phyloP scores from a whole-genome alignment of 306 rosid genomes.

The Prunus davidiana region DNA sequence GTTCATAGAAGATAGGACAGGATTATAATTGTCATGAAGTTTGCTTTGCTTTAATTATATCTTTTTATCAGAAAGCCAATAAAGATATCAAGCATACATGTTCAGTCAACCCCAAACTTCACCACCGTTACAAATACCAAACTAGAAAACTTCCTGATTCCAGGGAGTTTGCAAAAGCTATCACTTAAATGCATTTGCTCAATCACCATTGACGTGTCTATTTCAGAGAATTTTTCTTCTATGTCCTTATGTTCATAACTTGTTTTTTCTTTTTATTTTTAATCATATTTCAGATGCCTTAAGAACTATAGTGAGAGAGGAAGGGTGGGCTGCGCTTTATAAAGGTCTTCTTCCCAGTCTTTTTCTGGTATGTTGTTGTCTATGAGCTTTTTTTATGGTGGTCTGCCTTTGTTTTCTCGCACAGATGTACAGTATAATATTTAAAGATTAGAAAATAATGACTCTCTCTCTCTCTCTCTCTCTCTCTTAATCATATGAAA shows the following conservation, averaged over 20 bases:
- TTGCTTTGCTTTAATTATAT: neutral
- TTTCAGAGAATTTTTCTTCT: neutral
- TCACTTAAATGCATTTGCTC: neutral
- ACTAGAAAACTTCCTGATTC: neutral
- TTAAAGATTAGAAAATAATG: neutral
- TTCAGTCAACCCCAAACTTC: no score
- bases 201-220: neutral
- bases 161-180: neutral
- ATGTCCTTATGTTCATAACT: neutral
- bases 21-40: neutral
- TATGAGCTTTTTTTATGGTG: constrained; percentile 5
- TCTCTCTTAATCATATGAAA: neutral
- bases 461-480: neutral
- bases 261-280: constrained; percentile 6
- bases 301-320: constrained; percentile 83
- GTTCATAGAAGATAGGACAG: neutral
- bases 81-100: neutral
- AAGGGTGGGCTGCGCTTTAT: constrained; percentile 80
- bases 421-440: neutral
- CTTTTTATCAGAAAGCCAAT: neutral
- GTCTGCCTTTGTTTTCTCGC: constrained; percentile 1
- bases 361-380: constrained; percentile 66
- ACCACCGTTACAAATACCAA: neutral
- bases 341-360: constrained; percentile 84
- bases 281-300: constrained; percentile 73